These are phyloP conservation scores for Capronia epimyces DNA, from an alignment of 2,329 filamentous ascomycete genomes.

Conservation along the genomic window DNA sequence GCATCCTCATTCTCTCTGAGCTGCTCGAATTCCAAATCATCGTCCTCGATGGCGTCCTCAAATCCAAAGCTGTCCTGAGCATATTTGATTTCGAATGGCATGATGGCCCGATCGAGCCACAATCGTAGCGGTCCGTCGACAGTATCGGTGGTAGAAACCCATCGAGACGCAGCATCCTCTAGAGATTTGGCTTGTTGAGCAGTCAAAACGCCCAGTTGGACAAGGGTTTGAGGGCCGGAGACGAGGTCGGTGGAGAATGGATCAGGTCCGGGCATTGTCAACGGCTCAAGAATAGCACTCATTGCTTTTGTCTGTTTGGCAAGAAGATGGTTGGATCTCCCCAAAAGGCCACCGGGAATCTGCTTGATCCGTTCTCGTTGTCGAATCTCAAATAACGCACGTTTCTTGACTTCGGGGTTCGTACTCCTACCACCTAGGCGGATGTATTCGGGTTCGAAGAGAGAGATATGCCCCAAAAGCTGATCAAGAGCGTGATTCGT, in stretches of 20 bases:
- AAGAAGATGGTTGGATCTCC: slow-evolving; percentile 40
- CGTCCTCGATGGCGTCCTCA: slow-evolving; percentile 52
- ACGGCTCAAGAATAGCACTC: slow-evolving; percentile 39
- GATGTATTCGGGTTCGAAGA: slow-evolving; percentile 59
- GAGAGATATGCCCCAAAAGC: slow-evolving; percentile 59
- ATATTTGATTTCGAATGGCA: slow-evolving; percentile 43
- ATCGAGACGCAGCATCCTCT: slow-evolving; percentile 43
- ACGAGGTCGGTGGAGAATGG: slow-evolving; percentile 47
- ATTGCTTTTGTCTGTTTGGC: slow-evolving; percentile 42
- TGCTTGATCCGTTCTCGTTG: slow-evolving; percentile 31
- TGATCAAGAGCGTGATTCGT: slow-evolving; percentile 91
- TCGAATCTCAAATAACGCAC: slow-evolving; percentile 61
- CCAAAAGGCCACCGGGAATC: slow-evolving; percentile 40
- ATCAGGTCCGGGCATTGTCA: slow-evolving; percentile 33
- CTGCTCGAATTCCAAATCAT: slow-evolving; percentile 55
- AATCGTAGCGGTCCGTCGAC: slow-evolving; percentile 43
- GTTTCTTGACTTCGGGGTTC: slow-evolving; percentile 58
- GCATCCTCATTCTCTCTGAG: slow-evolving; percentile 58
- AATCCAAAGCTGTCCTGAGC: slow-evolving; percentile 48
- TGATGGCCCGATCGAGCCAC: slow-evolving; percentile 54
- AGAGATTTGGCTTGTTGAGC: slow-evolving; percentile 60
- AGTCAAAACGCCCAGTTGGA: slow-evolving; percentile 54
- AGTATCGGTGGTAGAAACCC: slow-evolving; percentile 36
- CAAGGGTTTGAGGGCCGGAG: slow-evolving; percentile 40
- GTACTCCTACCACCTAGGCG: slow-evolving; percentile 65